phyloP scores from a whole-genome alignment of 176 grass and related monocot genomes.

The Dactylis glomerata region DNA sequence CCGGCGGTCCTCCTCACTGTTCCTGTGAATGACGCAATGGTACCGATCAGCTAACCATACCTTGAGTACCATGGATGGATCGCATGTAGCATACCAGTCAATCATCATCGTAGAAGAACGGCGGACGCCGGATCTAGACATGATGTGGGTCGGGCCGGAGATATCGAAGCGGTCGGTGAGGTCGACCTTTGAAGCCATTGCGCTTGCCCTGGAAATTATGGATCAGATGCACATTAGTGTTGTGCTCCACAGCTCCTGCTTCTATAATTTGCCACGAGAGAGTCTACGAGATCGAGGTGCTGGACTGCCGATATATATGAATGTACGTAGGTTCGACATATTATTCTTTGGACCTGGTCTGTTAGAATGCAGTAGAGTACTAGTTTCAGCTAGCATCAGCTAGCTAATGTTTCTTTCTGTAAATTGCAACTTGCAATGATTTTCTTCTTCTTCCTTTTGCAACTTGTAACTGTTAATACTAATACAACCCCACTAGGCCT shows the following conservation, averaged over 20 bases:
- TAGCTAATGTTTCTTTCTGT: not conserved
- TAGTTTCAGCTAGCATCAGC: not conserved
- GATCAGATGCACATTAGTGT: not conserved
- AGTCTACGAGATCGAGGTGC: not conserved
- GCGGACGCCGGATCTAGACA: not conserved
- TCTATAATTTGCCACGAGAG: not conserved
- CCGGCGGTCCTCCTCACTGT: constrained; percentile 23
- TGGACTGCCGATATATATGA: not conserved
- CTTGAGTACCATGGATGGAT: not conserved
- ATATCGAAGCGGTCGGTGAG: not conserved
- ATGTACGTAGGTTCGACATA: not conserved
- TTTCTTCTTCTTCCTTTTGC: not conserved
- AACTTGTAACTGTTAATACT: not conserved
- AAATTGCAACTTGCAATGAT: not conserved
- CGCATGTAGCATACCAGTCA: not conserved
- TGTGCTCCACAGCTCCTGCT: not conserved
- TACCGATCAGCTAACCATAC: not conserved
- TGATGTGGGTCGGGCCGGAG: not conserved
- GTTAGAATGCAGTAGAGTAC: not conserved
- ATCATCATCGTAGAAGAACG: not conserved
- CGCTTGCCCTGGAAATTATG: not conserved
- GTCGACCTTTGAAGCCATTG: not conserved
- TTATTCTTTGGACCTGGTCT: not conserved
- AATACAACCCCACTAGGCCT: not conserved
- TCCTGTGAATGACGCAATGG: constrained; percentile 2